Evolutionary conservation across 164 flowering plant species (phyloP), one percentile per base, ranked within the genome.

Genomic region (Echeveria elegans): DNA sequence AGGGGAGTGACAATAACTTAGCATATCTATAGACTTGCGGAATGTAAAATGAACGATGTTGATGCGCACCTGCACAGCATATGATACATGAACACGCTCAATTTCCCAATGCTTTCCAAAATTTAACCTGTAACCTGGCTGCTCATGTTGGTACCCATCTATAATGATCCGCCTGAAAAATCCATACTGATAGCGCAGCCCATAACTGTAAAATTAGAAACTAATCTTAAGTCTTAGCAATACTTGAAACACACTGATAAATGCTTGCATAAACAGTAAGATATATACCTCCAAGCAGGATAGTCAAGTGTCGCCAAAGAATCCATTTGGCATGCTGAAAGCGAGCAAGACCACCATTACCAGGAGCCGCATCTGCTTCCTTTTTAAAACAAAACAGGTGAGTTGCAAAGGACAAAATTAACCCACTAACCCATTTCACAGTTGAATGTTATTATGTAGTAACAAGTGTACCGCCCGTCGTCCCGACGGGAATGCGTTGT

Each of bases 21-120:
- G n/a, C n/a, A n/a, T n/a, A n/a, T n/a, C n/a, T n/a, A n/a, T n/a
- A n/a, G n/a, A n/a, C n/a, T n/a, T n/a, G n/a, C n/a, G n/a, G n/a
- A 77, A 2, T 63, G 7, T 5, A 16, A 45, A 64, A 60, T 43
- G 7, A 9, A 52, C n/a, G 34, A 41, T 65, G 45, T 65, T 65
- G 64, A 69, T 66, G 67, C 75, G 77, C 66, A 82, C 86, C 86
- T 82, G 82, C 72, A 84, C 86, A 30, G 80, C 50, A 63, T 82
- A 82, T 30, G 88, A 75, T 30, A 82, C 82, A 72, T 84, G 82
- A 73, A 81, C 72, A 63, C 88, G 79, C 76, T 79, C 85, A 69
- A 82, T 81, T 69, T 84, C 88, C 88, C 88, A 84, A 38, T 84
- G 86, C 62, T 84, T 84, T 59, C 88, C 88, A 73, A 84, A 82